Percentiles rank a stretch among this genome's conserved stretches.
Evolutionary conservation across 225 moss, liverwort and hornwort genomes (phyloP).

Genomic region (Neckera pumila): DNA sequence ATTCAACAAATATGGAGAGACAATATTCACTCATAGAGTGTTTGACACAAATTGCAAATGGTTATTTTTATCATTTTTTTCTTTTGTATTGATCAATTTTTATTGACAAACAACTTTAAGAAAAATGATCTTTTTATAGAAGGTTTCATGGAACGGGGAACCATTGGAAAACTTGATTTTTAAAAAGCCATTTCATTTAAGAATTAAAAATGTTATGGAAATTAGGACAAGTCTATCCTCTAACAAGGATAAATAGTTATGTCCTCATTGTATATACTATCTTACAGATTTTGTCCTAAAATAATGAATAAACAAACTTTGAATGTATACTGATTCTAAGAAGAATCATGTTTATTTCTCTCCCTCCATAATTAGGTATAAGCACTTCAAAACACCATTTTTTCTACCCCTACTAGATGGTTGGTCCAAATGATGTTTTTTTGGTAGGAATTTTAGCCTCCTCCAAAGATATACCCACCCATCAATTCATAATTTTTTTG

Average conservation of each 20-base stretch:
- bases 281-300: background rate
- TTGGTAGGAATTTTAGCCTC: background rate
- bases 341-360: fast-evolving
- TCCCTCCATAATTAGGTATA: no score
- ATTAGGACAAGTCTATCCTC: background rate
- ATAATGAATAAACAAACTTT: background rate
- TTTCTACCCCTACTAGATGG: background rate
- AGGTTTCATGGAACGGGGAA: fast-evolving
- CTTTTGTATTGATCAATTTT: no score
- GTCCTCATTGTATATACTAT: no score
- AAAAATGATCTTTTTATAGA: background rate
- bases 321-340: background rate
- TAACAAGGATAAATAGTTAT: background rate
- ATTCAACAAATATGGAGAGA: background rate
- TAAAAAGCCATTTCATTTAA: background rate
- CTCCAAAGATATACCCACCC: fast-evolving
- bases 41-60: background rate
- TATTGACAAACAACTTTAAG: no score
- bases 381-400: fast-evolving
- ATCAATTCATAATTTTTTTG: background rate
- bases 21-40: background rate
- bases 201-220: background rate
- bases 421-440: background rate
- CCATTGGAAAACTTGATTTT: background rate
- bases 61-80: background rate